Base-by-base conservation (phyloP, 73 alveolate species). In the Blepharisma japonicum region DNA sequence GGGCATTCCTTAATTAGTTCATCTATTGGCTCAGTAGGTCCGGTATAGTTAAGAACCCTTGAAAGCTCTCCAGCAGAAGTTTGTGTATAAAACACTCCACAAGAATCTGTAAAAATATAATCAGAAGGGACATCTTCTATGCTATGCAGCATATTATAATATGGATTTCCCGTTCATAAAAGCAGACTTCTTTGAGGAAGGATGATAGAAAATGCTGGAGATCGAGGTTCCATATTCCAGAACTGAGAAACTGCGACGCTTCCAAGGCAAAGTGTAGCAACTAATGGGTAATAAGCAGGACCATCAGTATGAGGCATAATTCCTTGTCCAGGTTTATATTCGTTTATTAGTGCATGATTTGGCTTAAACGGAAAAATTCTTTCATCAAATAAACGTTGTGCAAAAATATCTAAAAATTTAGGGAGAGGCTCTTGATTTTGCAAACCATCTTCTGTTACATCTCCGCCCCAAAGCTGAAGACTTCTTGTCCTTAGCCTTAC, bases 271-370 rank as follows among this genome's bases (percentile, higher is more conserved):
- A 88, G 55, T 4, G 80, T 79, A 54, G 79, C 80, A 23, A 88
- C 95, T 45, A 51, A 87, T 23, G 95, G 95, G 48, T 70, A 82
- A 68, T 88, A 88, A n/a, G 89, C 86, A 5, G 95, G 95, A 4
- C 95, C 95, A 76, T 88, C 95, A n/a, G 87, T 88, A 66, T 88
- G 95, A 27, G 95, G 90, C 90, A 88, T 80, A 6, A 88, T 88
- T 5, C 95, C 95, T 71, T 84, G 91, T 2, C 95, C 92, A 25
- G 89, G 85, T 46, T 81, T 66, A 68, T 88, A 88, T 38, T 71
- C 81, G 72, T 87, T 87, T 47, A 87, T 21, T 20, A 87, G 51
- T 8, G 83, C 85, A 67, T 87, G 94, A 83, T 87, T 87, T 18
- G 93, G 90, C 32, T 71, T 71, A 32, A 21, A 49, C 5, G 81